phyloP scores from a whole-genome alignment of 176 grass and related monocot genomes.

The Carex parvula region DNA sequence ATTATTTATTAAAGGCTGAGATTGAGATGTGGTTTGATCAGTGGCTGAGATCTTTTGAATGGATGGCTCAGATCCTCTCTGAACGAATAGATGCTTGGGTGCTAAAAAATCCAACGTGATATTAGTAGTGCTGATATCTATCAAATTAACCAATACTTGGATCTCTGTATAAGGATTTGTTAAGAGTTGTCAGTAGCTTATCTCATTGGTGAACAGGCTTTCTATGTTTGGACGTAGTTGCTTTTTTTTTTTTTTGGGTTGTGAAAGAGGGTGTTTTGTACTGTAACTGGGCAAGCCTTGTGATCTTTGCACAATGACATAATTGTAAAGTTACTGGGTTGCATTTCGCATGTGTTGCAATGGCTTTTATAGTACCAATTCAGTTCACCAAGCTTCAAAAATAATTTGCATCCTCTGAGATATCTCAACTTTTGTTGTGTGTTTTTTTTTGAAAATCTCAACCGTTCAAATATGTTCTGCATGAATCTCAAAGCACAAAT shows the following conservation, averaged over 20 bases:
- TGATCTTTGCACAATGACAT: neutral
- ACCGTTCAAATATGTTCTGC: too few species aligned
- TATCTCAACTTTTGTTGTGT: too few species aligned
- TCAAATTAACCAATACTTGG: constrained; percentile 19
- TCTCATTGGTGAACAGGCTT: neutral
- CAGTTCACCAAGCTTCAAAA: neutral
- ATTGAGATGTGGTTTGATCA: too few species aligned
- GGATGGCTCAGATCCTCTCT: too few species aligned
- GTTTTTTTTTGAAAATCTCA: too few species aligned
- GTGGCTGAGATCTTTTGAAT: too few species aligned
- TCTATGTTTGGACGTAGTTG: neutral
- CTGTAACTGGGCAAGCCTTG: neutral
- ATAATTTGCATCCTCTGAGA: too few species aligned
- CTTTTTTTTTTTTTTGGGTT: neutral
- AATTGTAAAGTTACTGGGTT: neutral
- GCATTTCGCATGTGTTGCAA: neutral
- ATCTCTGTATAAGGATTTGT: neutral
- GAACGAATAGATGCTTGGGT: too few species aligned
- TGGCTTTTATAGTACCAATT: neutral
- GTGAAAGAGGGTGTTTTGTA: neutral
- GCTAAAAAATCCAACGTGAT: too few species aligned
- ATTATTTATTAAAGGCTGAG: too few species aligned
- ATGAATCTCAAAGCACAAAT: too few species aligned
- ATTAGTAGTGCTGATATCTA: too few species aligned
- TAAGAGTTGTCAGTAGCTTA: neutral